Conservation (phyloP, 495 filamentous ascomycete genomes). For the Penicillium turbatum region DNA sequence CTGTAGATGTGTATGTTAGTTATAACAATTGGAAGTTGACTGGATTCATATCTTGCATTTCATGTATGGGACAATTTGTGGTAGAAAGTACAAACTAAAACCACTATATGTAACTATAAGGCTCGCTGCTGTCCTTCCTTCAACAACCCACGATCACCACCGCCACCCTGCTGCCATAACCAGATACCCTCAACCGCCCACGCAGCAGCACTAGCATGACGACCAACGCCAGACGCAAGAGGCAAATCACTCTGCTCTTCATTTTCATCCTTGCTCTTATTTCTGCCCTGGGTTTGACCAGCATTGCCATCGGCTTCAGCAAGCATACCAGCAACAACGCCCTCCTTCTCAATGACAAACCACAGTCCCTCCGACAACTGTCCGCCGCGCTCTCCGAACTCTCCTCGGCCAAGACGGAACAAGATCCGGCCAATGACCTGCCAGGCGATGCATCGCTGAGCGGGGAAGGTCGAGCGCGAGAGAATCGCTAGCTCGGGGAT, state of each 20-base stretch:
- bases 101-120: constrained; percentile 10
- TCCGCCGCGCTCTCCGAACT: constrained; percentile 64
- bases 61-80: background rate
- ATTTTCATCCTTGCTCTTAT: constrained; percentile 18
- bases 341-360: constrained; percentile 70
- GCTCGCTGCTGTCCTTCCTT: constrained; percentile 36
- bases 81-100: background rate
- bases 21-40: background rate
- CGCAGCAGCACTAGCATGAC: constrained; percentile 61
- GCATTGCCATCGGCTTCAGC: constrained; percentile 55
- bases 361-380: constrained; percentile 63
- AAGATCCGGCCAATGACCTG: constrained; percentile 84
- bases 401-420: constrained; percentile 73
- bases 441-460: constrained; percentile 86
- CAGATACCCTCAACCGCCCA: constrained; percentile 90
- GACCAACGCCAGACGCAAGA: constrained; percentile 34
- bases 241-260: constrained; percentile 8
- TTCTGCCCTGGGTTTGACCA: constrained; percentile 7
- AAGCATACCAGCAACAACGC: constrained; percentile 66
- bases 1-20: background rate
- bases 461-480: constrained; percentile 73
- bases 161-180: constrained; percentile 81
- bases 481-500: constrained; percentile 81
- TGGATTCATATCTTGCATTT: background rate
- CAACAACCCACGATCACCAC: constrained; percentile 43